A percentile compares a stretch with the other conserved stretches of the same genome.
These are phyloP conservation scores for Leishmania aethiopica DNA, from an alignment of 208 protist species.

Conservation along the genomic window DNA sequence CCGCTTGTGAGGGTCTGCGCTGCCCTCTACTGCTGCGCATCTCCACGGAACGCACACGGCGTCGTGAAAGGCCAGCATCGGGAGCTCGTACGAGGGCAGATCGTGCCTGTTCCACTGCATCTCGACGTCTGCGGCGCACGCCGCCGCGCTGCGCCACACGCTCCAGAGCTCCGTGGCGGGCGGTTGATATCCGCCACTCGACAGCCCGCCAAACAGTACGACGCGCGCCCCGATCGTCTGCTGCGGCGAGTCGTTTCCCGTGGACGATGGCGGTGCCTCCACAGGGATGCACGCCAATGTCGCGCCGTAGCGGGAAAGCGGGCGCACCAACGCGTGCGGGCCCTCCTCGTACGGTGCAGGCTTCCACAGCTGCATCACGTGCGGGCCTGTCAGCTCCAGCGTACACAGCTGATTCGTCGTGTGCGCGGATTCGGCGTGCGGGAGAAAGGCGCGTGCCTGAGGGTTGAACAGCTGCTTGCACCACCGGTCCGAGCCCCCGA, in stretches of 20 bases:
- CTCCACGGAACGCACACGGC: conserved; percentile 34
- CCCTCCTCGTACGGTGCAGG: conserved; percentile 55
- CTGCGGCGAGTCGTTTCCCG: not conserved
- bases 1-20: not conserved
- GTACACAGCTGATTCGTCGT: conserved; percentile 24
- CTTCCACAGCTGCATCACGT: conserved; percentile 32
- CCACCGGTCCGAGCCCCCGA: conserved; percentile 44
- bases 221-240: conserved; percentile 17
- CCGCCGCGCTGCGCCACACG: conserved; percentile 27
- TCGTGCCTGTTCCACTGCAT: conserved; percentile 32
- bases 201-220: conserved; percentile 33
- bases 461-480: conserved; percentile 38
- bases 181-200: conserved; percentile 27
- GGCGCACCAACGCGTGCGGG: conserved; percentile 49
- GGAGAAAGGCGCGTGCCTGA: conserved; percentile 41
- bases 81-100: conserved; percentile 50
- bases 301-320: conserved; percentile 53
- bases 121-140: conserved; percentile 10
- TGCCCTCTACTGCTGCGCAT: not conserved
- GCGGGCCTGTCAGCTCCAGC: conserved; percentile 50
- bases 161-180: conserved; percentile 42
- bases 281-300: conserved; percentile 38
- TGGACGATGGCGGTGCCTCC: not conserved
- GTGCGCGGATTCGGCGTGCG: conserved; percentile 23
- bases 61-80: conserved; percentile 46